phyloP scores from a whole-genome alignment of 371 early-diverging fungal genomes.

The Dentiscutata heterogama region DNA sequence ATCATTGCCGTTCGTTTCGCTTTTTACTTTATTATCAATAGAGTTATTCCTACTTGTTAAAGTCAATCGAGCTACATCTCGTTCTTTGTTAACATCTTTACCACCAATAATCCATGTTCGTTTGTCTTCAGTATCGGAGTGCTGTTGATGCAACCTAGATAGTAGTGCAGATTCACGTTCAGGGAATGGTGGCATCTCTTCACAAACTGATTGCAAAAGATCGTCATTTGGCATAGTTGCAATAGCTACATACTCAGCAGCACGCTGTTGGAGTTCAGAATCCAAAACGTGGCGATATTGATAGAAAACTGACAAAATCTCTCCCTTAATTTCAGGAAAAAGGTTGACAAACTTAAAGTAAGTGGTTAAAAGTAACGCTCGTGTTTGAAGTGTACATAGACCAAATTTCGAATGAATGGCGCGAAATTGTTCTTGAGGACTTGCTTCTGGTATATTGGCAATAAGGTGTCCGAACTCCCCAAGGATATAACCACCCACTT shows the following conservation, averaged over 20 bases:
- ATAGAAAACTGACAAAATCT: slow-evolving; percentile 85
- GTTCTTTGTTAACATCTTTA: slow-evolving; percentile 77
- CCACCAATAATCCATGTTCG: slow-evolving; percentile 96
- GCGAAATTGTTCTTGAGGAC: slow-evolving; percentile 93
- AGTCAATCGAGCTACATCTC: not conserved
- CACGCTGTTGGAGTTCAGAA: slow-evolving; percentile 96
- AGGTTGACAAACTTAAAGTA: slow-evolving; percentile 95
- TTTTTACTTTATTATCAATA: slow-evolving; percentile 35
- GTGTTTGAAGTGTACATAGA: slow-evolving; percentile 80
- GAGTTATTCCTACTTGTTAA: slow-evolving; percentile 35
- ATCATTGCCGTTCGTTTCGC: slow-evolving; percentile 47
- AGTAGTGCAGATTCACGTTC: slow-evolving; percentile 93
- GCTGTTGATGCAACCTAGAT: slow-evolving; percentile 81
- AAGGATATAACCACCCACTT: slow-evolving; percentile 95
- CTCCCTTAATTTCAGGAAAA: slow-evolving; percentile 96
- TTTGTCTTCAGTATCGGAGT: slow-evolving; percentile 93
- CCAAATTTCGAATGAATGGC: slow-evolving; percentile 92
- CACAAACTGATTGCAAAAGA: slow-evolving; percentile 92
- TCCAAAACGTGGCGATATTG: slow-evolving; percentile 90
- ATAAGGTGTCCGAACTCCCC: slow-evolving; percentile 98
- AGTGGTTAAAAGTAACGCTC: slow-evolving; percentile 89
- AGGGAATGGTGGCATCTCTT: slow-evolving; percentile 97
- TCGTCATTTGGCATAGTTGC: slow-evolving; percentile 85
- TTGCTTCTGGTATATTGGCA: slow-evolving; percentile 83
- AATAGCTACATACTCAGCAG: slow-evolving; percentile 94